Evolutionary conservation across 208 protist species (phyloP), one percentile per base, ranked within the genome.

Genomic region (Vickermania spadyakhi): DNA sequence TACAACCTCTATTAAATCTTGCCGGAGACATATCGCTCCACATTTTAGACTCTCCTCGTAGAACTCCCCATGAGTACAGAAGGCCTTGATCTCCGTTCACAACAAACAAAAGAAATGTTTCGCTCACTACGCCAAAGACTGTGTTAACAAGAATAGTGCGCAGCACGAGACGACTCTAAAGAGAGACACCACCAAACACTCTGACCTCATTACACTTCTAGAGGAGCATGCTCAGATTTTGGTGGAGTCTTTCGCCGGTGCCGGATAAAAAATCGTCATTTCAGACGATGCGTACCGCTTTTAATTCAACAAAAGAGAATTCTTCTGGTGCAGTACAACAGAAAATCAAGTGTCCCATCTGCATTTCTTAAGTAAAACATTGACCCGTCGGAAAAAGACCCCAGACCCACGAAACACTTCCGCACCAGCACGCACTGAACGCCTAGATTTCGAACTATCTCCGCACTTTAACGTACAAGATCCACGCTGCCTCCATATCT

Each of bases 71-170:
- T 77, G 1, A 23, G 42, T 1, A 59, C 53, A 30, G 66, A 66
- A 1, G 72, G 72, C 3, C 61, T 64, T 52, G 72, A 57, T 3
- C n/a, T 77, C 14, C 55, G 62, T 5, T 51, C 56, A 36, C 65
- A 73, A 45, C 25, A 31, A 3, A 28, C 58, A 0, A 62, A n/a
- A n/a, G n/a, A n/a, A n/a, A n/a, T n/a, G n/a, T n/a, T n/a, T 77
- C 29, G 50, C 60, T 1, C 23, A 60, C 4, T 73, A 63, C 57
- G 63, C 72, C 27, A 42, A 69, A 30, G 28, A 52, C 0, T 70
- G 72, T 36, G 56, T 68, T 0, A 57, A 57, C 49, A 13, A 58
- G 29, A 71, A 66, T 51, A 59, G 62, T 42, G 41, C 25, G 18
- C 72, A 77, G 26, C 23, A 51, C 13, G 2, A 27, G 18, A 31